These are phyloP conservation scores for Apium graveolens DNA, from an alignment of 129 eudicot genomes.

Conservation along the genomic window DNA sequence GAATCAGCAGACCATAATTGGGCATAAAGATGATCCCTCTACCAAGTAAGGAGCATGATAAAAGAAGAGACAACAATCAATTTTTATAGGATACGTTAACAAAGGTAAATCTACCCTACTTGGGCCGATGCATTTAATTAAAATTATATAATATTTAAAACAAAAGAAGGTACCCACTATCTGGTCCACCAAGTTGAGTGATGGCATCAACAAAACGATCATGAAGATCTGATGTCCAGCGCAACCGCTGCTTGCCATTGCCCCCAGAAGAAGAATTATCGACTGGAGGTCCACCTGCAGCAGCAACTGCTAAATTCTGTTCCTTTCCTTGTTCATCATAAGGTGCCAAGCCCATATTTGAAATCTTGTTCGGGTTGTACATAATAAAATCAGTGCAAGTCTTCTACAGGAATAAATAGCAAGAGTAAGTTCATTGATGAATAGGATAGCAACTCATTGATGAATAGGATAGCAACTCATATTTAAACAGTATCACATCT, in stretches of 20 bases:
- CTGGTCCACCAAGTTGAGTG: constrained; percentile 44
- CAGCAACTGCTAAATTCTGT: background rate
- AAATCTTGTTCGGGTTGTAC: constrained; percentile 10
- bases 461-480: background rate
- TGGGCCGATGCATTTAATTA: background rate
- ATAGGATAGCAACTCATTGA: background rate
- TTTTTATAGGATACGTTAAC: background rate
- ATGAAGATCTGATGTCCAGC: constrained; percentile 42
- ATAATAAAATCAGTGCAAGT: background rate
- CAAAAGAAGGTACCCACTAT: constrained; percentile 29
- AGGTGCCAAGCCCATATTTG: constrained; percentile 6
- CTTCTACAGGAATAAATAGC: background rate
- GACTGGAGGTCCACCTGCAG: constrained; percentile 6
- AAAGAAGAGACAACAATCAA: background rate
- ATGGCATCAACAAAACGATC: constrained; percentile 44
- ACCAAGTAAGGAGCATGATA: background rate
- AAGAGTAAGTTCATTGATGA: background rate
- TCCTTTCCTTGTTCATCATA: constrained; percentile 5
- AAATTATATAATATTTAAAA: background rate
- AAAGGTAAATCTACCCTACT: background rate
- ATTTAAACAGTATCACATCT: too few species aligned
- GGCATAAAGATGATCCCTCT: background rate
- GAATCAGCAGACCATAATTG: background rate
- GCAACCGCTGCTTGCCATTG: constrained; percentile 21
- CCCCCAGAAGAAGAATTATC: constrained; percentile 6